A percentile compares a stretch with the other conserved stretches of the same genome.
Evolutionary conservation across 495 filamentous ascomycete genomes (phyloP).

Genomic region (Lasiosphaeria ovina): DNA sequence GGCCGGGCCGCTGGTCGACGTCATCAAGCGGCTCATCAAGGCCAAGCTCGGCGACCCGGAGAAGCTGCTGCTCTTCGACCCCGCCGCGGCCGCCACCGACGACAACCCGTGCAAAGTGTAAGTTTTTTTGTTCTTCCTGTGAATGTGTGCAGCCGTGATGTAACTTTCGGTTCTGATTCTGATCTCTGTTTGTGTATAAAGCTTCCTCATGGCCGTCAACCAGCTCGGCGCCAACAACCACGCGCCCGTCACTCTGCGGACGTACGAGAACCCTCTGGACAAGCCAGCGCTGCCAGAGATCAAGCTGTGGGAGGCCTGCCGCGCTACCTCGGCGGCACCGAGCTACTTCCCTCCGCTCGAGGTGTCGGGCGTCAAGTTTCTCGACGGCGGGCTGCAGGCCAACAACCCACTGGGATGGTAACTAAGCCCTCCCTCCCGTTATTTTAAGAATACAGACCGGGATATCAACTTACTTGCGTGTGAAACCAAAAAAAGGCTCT

Average conservation of each 20-base stretch:
- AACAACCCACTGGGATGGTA: conserved; percentile 5
- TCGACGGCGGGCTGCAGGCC: not conserved
- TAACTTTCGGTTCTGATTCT: not conserved
- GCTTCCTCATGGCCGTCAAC: conserved; percentile 6
- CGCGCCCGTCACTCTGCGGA: not conserved
- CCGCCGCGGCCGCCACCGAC: not conserved
- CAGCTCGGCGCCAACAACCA: conserved; percentile 1
- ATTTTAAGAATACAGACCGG: not conserved
- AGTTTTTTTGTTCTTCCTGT: not conserved
- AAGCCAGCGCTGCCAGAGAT: not conserved
- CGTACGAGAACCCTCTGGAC: not conserved
- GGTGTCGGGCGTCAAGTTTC: not conserved
- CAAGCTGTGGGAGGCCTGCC: conserved; percentile 5
- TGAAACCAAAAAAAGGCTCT: not conserved
- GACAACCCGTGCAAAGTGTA: conserved; percentile 5
- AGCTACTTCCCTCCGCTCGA: not conserved
- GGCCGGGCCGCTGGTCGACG: not conserved
- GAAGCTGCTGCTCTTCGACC: not conserved
- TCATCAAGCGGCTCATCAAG: conserved; percentile 1
- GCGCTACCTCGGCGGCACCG: conserved; percentile 1
- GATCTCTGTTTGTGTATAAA: not conserved
- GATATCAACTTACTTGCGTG: too few relatives aligned
- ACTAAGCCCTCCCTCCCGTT: not conserved
- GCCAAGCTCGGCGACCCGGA: conserved; percentile 3
- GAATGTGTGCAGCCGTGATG: not conserved